These are phyloP conservation scores for Magnusiomyces suaveolens DNA, from an alignment of 1,139 yeast species.

Conservation along the genomic window DNA sequence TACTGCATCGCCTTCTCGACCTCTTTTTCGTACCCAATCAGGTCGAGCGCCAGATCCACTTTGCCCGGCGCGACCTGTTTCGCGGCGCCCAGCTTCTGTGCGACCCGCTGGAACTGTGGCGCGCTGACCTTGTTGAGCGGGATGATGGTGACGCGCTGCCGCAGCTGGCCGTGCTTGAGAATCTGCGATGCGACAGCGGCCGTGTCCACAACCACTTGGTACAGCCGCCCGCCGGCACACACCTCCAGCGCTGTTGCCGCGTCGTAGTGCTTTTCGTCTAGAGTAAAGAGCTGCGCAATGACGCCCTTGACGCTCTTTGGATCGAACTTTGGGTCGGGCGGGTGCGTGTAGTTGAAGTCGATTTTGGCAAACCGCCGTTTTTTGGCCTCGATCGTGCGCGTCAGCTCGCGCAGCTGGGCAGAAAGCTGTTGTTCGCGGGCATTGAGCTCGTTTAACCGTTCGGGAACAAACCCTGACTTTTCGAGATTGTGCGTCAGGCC, in stretches of 20 bases:
- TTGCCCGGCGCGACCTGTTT: constrained; percentile 66
- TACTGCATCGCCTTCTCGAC: constrained; percentile 79
- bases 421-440: constrained; percentile 26
- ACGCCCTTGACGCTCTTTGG: constrained; percentile 67
- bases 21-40: constrained; percentile 64
- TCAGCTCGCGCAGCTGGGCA: constrained; percentile 37
- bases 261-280: constrained; percentile 48
- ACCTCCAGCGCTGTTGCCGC: constrained; percentile 82
- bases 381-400: constrained; percentile 45
- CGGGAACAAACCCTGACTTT: constrained; percentile 53
- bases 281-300: constrained; percentile 72
- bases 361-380: constrained; percentile 61
- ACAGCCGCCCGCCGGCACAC: constrained; percentile 88
- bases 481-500: constrained; percentile 40
- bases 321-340: constrained; percentile 46
- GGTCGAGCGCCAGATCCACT: constrained; percentile 76
- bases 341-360: constrained; percentile 65
- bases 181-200: constrained; percentile 76
- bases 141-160: constrained; percentile 79
- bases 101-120: constrained; percentile 25
- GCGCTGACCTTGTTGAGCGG: constrained; percentile 82
- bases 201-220: constrained; percentile 83
- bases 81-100: constrained; percentile 40
- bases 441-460: constrained; percentile 40
- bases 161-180: constrained; percentile 66